Evolutionary conservation across 176 grass and related monocot species (phyloP).

Genomic region (Secale cereale): DNA sequence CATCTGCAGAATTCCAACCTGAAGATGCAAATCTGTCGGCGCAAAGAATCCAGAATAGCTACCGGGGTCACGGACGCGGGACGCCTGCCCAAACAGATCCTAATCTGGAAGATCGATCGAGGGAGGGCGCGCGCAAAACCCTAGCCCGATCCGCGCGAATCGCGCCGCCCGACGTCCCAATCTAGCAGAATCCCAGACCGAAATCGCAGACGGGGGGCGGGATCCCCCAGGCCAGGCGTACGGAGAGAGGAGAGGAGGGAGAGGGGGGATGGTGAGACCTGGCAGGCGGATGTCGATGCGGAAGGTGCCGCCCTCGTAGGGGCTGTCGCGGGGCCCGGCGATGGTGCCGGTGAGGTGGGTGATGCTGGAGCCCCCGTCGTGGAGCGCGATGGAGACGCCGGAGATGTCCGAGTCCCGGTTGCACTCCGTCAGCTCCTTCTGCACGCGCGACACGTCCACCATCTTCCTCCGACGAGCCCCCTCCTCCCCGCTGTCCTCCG

Average conservation of each 20-base stretch:
- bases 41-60: neutral
- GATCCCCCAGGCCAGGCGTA: neutral
- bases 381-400: conserved; percentile 77
- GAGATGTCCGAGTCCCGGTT: conserved; percentile 72
- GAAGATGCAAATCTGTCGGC: neutral
- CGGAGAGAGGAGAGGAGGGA: neutral
- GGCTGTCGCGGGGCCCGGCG: conserved; percentile 65
- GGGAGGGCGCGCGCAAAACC: neutral
- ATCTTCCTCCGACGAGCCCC: conserved; percentile 22
- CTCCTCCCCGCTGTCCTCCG: neutral
- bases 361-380: conserved; percentile 73
- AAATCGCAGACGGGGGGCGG: neutral
- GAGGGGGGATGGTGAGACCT: neutral
- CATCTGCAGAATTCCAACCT: neutral
- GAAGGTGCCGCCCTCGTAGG: conserved; percentile 95
- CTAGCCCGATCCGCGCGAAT: neutral
- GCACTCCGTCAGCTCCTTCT: conserved; percentile 97
- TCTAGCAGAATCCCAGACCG: neutral
- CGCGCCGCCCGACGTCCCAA: neutral
- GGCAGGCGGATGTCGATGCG: conserved; percentile 84
- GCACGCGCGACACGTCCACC: conserved; percentile 88
- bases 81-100: neutral
- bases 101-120: neutral
- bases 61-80: neutral
- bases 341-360: conserved; percentile 88